phyloP scores from a whole-genome alignment of 1,284 basidiomycete genomes.

The Sanghuangporus sanghuang region DNA sequence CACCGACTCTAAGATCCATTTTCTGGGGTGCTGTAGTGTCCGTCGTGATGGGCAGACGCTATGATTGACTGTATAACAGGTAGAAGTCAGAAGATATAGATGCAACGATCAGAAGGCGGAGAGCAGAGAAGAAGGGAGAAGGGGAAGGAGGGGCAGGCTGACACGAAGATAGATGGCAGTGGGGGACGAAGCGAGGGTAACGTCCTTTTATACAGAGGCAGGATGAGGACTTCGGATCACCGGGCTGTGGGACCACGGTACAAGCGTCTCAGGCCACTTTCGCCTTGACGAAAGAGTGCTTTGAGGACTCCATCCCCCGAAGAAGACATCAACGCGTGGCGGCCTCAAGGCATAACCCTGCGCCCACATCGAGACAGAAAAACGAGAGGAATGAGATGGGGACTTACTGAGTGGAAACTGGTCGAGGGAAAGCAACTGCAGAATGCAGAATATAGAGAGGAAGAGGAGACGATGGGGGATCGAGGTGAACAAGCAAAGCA shows the following conservation, averaged over 20 bases:
- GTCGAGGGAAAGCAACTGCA: conserved; percentile 18
- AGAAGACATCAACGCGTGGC: conserved; percentile 14
- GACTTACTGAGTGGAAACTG: conserved; percentile 20
- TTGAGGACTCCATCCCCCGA: conserved; percentile 7
- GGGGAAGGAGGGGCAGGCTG: conserved; percentile 17
- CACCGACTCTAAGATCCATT: conserved; percentile 93
- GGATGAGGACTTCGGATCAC: neutral
- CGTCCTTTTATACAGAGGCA: conserved; percentile 1
- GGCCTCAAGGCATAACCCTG: conserved; percentile 12
- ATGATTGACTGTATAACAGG: conserved; percentile 7
- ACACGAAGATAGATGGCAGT: conserved; percentile 18
- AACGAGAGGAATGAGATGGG: conserved; percentile 20
- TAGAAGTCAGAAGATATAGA: conserved; percentile 8
- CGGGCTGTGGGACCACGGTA: neutral
- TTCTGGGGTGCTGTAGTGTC: conserved; percentile 59
- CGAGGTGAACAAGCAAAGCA: conserved; percentile 27
- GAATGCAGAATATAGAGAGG: conserved; percentile 25
- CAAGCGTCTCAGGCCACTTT: neutral
- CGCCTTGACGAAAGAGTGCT: neutral
- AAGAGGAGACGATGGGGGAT: conserved; percentile 28
- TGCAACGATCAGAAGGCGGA: conserved; percentile 13
- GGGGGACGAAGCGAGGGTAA: neutral
- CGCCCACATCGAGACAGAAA: conserved; percentile 1
- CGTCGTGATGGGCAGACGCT: conserved; percentile 43
- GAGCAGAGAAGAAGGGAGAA: neutral